phyloP scores from a whole-genome alignment of 192 early-diverging fungal species.

The Linderina pennispora region DNA sequence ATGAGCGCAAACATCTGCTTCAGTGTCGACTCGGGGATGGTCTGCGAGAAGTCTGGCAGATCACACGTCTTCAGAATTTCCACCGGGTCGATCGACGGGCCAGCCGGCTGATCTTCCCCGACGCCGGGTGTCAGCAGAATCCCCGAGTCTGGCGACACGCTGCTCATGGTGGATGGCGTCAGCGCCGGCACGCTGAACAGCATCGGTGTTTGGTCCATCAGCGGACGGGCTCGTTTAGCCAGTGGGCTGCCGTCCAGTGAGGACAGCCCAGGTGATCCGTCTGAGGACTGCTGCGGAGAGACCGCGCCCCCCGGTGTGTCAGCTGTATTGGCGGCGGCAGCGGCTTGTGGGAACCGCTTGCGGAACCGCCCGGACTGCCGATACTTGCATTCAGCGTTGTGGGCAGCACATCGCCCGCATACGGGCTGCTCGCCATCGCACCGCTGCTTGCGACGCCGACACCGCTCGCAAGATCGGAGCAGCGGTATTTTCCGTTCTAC shows the following conservation, averaged over 20 bases:
- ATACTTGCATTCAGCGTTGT: constrained; percentile 30
- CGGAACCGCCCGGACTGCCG: constrained; percentile 43
- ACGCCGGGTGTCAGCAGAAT: background rate
- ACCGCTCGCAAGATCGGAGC: constrained; percentile 40
- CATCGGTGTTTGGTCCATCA: too few species aligned
- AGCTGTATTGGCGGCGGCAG: background rate
- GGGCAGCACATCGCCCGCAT: constrained; percentile 29
- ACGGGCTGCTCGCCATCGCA: constrained; percentile 43
- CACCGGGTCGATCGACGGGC: constrained; percentile 17
- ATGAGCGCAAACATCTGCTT: constrained; percentile 26
- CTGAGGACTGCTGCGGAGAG: too few species aligned
- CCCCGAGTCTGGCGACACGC: background rate
- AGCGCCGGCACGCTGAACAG: constrained; percentile 17
- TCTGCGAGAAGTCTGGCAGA: constrained; percentile 22
- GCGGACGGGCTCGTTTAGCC: too few species aligned
- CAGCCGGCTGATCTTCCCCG: background rate
- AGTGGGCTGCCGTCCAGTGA: too few species aligned
- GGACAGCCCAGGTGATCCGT: too few species aligned
- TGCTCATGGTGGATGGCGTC: background rate
- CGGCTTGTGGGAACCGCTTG: constrained; percentile 20
- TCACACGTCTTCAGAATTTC: constrained; percentile 15
- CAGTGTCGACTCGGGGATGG: constrained; percentile 19
- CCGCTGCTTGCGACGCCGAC: constrained; percentile 37
- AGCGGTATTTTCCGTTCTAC: constrained; percentile 17
- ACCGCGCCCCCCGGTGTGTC: too few species aligned